phyloP scores from a whole-genome alignment of 805 yeast genomes.

The Candida xyloterini region DNA sequence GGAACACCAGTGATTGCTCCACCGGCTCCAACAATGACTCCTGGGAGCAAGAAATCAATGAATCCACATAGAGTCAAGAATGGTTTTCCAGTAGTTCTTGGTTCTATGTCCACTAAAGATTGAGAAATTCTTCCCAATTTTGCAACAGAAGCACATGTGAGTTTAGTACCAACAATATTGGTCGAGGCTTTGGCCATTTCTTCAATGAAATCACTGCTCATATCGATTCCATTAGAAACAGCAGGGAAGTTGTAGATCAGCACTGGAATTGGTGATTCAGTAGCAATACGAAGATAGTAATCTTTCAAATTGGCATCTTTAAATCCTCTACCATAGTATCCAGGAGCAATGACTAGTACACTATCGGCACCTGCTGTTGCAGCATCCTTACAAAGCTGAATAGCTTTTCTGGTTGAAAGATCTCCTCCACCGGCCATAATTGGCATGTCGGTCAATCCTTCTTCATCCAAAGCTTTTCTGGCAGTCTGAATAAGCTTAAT shows the following conservation, averaged over 20 bases:
- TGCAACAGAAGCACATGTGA: slow-evolving; percentile 18
- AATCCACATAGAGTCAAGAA: slow-evolving; percentile 18
- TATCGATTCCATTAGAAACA: slow-evolving; percentile 33
- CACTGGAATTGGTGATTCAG: slow-evolving; percentile 34
- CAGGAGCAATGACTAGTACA: slow-evolving; percentile 34
- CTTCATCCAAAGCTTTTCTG: slow-evolving; percentile 33
- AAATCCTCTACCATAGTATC: slow-evolving; percentile 35
- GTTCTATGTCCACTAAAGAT: slow-evolving; percentile 1
- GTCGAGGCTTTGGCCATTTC: slow-evolving; percentile 9
- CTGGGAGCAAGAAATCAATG: slow-evolving; percentile 18
- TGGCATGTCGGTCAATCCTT: slow-evolving; percentile 23
- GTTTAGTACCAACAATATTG: slow-evolving; percentile 16
- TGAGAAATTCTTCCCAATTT: slow-evolving; percentile 18
- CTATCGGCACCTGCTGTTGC: slow-evolving; percentile 36
- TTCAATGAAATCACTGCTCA: slow-evolving; percentile 15
- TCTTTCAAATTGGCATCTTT: slow-evolving; percentile 32
- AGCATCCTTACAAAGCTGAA: slow-evolving; percentile 27
- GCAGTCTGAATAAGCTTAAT: slow-evolving; percentile 28
- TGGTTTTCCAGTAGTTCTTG: slow-evolving; percentile 10
- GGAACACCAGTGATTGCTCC: slow-evolving; percentile 21
- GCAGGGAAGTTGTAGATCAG: slow-evolving; percentile 39
- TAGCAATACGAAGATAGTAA: slow-evolving; percentile 33
- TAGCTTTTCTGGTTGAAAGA: slow-evolving; percentile 27
- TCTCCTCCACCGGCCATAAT: slow-evolving; percentile 36
- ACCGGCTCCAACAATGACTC: slow-evolving; percentile 14